Percentiles rank a stretch among this genome's conserved stretches.
These are phyloP conservation scores for Penicillium brevicompactum DNA, from an alignment of 2,329 filamentous ascomycete species.

Conservation along the genomic window DNA sequence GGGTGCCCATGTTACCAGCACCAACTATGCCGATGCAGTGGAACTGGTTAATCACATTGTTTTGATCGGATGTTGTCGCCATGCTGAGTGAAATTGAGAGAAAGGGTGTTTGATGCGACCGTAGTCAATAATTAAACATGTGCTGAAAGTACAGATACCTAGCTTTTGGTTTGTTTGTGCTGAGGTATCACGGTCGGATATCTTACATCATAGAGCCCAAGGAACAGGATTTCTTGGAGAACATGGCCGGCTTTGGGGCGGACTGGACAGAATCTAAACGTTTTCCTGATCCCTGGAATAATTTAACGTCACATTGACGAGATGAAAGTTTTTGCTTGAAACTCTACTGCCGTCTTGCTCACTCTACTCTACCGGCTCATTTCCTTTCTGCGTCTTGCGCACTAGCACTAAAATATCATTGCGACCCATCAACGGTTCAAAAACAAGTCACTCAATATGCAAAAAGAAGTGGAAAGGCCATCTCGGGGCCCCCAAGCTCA, in stretches of 20 bases:
- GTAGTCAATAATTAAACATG: not conserved
- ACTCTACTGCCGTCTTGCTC: not conserved
- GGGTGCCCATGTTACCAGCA: constrained; percentile 44
- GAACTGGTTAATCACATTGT: constrained; percentile 20
- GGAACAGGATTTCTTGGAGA: not conserved
- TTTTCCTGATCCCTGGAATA: not conserved
- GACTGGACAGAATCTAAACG: not conserved
- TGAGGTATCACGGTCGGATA: not conserved
- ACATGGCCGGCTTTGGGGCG: not conserved
- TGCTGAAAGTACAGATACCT: not conserved
- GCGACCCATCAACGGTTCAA: not conserved
- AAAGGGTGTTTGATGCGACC: not conserved
- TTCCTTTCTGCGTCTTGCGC: not conserved
- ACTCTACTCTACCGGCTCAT: not conserved
- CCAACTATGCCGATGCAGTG: constrained; percentile 42
- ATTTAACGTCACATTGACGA: not conserved
- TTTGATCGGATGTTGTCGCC: constrained; percentile 20
- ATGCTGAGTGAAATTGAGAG: not conserved
- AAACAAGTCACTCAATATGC: constrained; percentile 10
- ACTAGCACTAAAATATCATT: not conserved
- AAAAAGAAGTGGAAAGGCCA: constrained; percentile 14
- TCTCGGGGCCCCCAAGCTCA: constrained; percentile 26
- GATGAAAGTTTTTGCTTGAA: not conserved
- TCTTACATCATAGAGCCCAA: not conserved
- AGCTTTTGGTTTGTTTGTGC: not conserved